Base-by-base conservation (phyloP, 257 asterid species). In the Penstemon barbatus region DNA sequence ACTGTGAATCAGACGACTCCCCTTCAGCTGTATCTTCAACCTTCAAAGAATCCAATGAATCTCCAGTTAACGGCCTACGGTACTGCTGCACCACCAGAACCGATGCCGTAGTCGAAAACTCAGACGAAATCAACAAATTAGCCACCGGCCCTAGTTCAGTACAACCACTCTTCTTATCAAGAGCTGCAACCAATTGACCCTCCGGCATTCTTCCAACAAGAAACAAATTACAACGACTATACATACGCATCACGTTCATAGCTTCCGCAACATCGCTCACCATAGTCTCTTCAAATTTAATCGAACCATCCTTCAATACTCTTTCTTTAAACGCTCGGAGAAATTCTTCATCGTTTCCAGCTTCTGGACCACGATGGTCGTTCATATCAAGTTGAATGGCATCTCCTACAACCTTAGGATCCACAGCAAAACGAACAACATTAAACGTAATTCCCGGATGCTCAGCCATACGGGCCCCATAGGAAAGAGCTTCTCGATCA, bases 401-500 rank as follows among this genome's bases (percentile, higher is more conserved):
- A 12, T 74, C 73, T 10, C 73, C 69, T 4, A 44, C 78, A 36
- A 74, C 78, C 13, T 60, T 4, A 8, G 78, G 78, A 60, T 67
- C 78, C 13, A 74, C 73, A 7, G 15, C 11, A 52, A 74, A 74
- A 3, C 68, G 53, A 42, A 74, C 51, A 0, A 39, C 73, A 12
- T 65, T 65, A 7, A 65, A 37, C 5, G 53, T 61, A 10, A 81
- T 78, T 39, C 87, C 85, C 0, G 87, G 87, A 65, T 83, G 83
- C 74, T 80, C 83, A 6, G 86, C 89, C 86, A 84, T 84, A 36
- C 77, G 78, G 6, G 77, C 83, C 13, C 78, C 89, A 25, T 84
- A 84, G 3, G 84, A 68, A 8, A 81, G 74, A 8, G 86, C 81
- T 62, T 84, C 89, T 6, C 80, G 71, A 37, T 84, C 89, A 51